Evolutionary conservation across 1,284 basidiomycete species (phyloP), one percentile per base, ranked within the genome.

Genomic region (Ustilago cynodontis): DNA sequence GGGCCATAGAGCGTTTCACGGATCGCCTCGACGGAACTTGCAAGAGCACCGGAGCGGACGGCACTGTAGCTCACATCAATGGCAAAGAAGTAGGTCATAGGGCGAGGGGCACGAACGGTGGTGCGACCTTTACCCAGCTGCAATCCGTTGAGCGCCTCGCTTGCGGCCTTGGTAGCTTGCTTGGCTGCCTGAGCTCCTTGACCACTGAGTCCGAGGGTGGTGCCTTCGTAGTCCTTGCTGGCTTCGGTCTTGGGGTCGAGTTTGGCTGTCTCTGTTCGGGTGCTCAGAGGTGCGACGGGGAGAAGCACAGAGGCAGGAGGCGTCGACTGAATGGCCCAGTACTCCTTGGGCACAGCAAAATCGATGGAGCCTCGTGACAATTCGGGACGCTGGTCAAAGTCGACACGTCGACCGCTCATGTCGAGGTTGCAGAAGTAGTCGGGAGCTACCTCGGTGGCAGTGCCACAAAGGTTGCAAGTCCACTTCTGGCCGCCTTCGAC

Each of bases 341-440:
- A 99, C 64, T 92, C 91, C 72, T 91, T 88, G 0, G 93, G 90
- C 5, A 96, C 95, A 16, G 89, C 87, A 80, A 98, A 97, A 86
- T 99, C 97, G 67, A 98, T 90, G 0, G 94, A 96, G 10, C 97
- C 97, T 84, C 92, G 92, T 78, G 91, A 92, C 18, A 99, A 88
- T 86, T 99, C 97, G 2, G 93, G 93, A 8, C 95, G 90, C 68
- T 93, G 88, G 29, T 90, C 87, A 77, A 94, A 91, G 86, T 99
- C 96, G 54, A 95, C 87, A 28, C 96, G 90, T 81, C 92, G 89
- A 31, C 93, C 90, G 80, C 91, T 92, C 47, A 91, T 90, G 79
- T 95, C 93, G 39, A 98, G 88, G 80, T 93, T 92, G 80, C 91
- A 93, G 84, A 94, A 98, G 87, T 98, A 98, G 65, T 93, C 91